Evolutionary conservation across 73 alveolate species (phyloP).

Genomic region (Paramecium sonneborni): DNA sequence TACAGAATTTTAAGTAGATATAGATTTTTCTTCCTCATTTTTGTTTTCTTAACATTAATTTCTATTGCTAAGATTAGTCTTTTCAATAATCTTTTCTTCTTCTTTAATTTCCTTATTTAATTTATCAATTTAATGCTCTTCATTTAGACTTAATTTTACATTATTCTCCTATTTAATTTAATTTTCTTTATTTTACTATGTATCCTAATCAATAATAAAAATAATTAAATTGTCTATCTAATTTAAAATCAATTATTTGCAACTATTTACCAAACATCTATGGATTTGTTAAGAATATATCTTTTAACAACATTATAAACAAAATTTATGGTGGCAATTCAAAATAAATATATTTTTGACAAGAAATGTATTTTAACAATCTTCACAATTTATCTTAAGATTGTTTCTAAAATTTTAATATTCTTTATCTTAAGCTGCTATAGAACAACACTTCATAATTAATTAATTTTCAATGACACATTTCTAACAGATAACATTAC

Average conservation of each 20-base stretch:
- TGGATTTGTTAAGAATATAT: not conserved
- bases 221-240: too few relatives aligned
- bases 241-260: too few relatives aligned
- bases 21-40: not conserved
- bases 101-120: not conserved
- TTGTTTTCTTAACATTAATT: not conserved
- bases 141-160: too few relatives aligned
- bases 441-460: not conserved
- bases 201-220: too few relatives aligned
- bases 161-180: too few relatives aligned
- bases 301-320: not conserved
- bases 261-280: not conserved
- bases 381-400: not conserved
- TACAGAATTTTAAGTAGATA: not conserved
- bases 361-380: not conserved
- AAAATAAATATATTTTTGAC: not conserved
- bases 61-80: not conserved
- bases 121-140: not conserved
- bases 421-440: not conserved
- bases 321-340: not conserved
- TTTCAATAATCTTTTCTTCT: not conserved
- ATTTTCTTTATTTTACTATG: too few relatives aligned
- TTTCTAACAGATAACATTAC: not conserved
- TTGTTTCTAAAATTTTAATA: too few relatives aligned
- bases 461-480: not conserved